Conservation (phyloP, 2,329 filamentous ascomycete species). For the Teratosphaeria epicoccoides region DNA sequence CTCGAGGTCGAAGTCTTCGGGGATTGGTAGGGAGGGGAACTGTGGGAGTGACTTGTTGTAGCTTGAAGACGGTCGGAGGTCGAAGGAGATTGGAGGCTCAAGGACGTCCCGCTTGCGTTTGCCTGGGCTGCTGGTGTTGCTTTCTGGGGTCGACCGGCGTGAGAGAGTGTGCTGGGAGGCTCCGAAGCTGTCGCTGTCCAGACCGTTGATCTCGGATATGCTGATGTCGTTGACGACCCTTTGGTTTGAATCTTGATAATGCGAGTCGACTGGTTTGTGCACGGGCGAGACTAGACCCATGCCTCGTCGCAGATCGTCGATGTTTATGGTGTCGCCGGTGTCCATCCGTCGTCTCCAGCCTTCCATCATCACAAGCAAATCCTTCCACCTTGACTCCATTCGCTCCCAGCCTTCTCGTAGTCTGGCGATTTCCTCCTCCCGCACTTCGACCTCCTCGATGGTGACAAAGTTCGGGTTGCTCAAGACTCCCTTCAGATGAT, state of each 20-base stretch:
- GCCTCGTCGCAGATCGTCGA: slow-evolving; percentile 52
- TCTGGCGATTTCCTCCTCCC: slow-evolving; percentile 79
- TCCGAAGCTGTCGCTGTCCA: slow-evolving; percentile 4
- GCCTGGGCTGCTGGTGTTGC: slow-evolving; percentile 7
- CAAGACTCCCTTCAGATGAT: slow-evolving; percentile 70
- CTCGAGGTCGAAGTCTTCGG: slow-evolving; percentile 3
- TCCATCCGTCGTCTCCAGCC: slow-evolving; percentile 80
- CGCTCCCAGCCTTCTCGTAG: slow-evolving; percentile 81
- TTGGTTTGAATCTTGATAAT: slow-evolving; percentile 9
- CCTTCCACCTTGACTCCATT: slow-evolving; percentile 84
- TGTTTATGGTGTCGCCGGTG: slow-evolving; percentile 57
- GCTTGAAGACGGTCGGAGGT: slow-evolving; percentile 18
- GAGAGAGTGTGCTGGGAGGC: not conserved
- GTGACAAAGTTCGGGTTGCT: slow-evolving; percentile 96
- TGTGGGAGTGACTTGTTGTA: slow-evolving; percentile 2
- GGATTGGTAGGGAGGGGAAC: not conserved
- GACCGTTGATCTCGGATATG: slow-evolving; percentile 16
- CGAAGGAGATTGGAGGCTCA: slow-evolving; percentile 27
- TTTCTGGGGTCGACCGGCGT: not conserved
- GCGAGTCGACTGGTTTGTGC: slow-evolving; percentile 2
- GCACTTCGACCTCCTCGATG: slow-evolving; percentile 83
- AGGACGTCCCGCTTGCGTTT: slow-evolving; percentile 22
- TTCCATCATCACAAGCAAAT: slow-evolving; percentile 83
- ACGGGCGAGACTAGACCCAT: slow-evolving; percentile 38
- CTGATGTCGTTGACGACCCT: slow-evolving; percentile 14